phyloP scores from a whole-genome alignment of 208 protist genomes.

The Trypanosoma scelopori region DNA sequence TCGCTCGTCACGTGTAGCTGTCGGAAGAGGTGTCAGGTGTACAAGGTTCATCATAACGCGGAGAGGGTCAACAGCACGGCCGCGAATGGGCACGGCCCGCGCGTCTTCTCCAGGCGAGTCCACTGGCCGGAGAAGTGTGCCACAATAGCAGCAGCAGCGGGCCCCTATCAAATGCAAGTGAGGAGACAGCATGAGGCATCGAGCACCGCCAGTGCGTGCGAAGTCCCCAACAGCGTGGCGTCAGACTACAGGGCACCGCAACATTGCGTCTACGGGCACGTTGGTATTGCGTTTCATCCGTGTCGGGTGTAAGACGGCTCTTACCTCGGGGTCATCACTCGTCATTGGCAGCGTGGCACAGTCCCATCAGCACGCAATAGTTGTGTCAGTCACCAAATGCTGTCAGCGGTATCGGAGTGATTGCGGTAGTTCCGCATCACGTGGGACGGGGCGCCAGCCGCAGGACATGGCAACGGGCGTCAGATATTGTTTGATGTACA shows the following conservation, averaged over 20 bases:
- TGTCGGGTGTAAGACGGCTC: conserved; percentile 1
- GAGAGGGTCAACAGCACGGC: neutral
- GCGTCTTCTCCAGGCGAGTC: no score
- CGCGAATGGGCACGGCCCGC: no score
- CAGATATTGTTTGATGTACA: neutral
- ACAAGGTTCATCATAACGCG: neutral
- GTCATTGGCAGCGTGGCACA: neutral
- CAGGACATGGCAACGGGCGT: neutral
- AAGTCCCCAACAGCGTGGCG: neutral
- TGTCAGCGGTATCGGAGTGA: no score
- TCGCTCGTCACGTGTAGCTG: neutral
- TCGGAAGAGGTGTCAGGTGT: conserved; percentile 4
- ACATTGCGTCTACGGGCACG: neutral
- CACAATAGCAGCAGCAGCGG: neutral
- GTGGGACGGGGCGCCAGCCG: neutral
- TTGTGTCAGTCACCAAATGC: no score
- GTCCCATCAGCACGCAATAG: no score
- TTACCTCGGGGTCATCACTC: conserved; percentile 3
- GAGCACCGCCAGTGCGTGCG: neutral
- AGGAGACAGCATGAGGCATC: neutral
- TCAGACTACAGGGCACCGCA: conserved; percentile 1
- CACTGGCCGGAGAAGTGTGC: no score
- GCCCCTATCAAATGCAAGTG: neutral
- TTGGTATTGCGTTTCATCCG: neutral
- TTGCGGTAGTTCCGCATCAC: no score